Conservation (phyloP, 345 rosid genomes). For the rapeseed (Brassica napus) region Da-Ae NC_063447.1:2661501-2662000, state of each 20-base stretch:
- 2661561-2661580: slow-evolving; percentile 19
- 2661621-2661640: slow-evolving; percentile 14
- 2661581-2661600: slow-evolving; percentile 15
- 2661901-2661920: neutral
- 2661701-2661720: slow-evolving; percentile 24
- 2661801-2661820: slow-evolving; percentile 9
- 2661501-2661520: slow-evolving; percentile 17
- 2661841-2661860: slow-evolving; percentile 6
- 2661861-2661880: slow-evolving; percentile 16
- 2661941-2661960: slow-evolving; percentile 30
- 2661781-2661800: slow-evolving; percentile 24
- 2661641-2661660: slow-evolving; percentile 18
- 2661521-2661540: slow-evolving; percentile 20
- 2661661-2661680: slow-evolving; percentile 19
- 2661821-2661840: slow-evolving; percentile 18
- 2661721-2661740: slow-evolving; percentile 16
- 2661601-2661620: slow-evolving; percentile 13
- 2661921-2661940: slow-evolving; percentile 14
- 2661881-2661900: slow-evolving; percentile 7
- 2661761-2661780: slow-evolving; percentile 25
- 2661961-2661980: slow-evolving; percentile 17
- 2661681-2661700: slow-evolving; percentile 25
- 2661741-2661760: slow-evolving; percentile 15
- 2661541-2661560: slow-evolving; percentile 18
- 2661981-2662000: neutral